These are phyloP conservation scores for Fusarium armeniacum DNA, from an alignment of 2,329 filamentous ascomycete genomes.

Conservation along the genomic window DNA sequence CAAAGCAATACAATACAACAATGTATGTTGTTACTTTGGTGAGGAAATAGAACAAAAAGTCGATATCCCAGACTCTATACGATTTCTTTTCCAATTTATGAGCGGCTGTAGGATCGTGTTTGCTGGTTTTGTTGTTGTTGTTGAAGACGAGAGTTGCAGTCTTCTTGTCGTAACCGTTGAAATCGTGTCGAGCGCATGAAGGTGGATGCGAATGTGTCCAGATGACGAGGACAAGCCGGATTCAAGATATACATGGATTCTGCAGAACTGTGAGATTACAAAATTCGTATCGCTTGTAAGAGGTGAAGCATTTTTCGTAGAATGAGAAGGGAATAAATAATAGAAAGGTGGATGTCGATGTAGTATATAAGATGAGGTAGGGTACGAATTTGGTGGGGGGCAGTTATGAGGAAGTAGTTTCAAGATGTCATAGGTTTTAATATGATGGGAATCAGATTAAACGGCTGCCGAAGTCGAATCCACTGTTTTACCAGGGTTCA, in stretches of 20 bases:
- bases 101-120: conserved; percentile 6
- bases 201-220: conserved; percentile 31
- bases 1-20: conserved; percentile 4
- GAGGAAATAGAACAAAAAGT: conserved; percentile 1
- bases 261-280: conserved; percentile 33
- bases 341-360: neutral
- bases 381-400: conserved; percentile 17
- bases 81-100: conserved; percentile 7
- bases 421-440: conserved; percentile 40
- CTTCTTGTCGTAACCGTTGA: conserved; percentile 41
- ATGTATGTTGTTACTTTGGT: conserved; percentile 10
- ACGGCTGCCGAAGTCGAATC: conserved; percentile 32
- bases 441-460: conserved; percentile 25
- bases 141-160: conserved; percentile 24
- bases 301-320: conserved; percentile 30
- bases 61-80: conserved; percentile 15
- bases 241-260: conserved; percentile 45
- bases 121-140: conserved; percentile 10
- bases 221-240: conserved; percentile 29
- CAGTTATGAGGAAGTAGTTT: conserved; percentile 28
- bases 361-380: conserved; percentile 8
- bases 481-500: conserved; percentile 33
- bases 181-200: conserved; percentile 43
- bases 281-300: conserved; percentile 12
- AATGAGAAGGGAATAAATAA: neutral